Evolutionary conservation across 179 eudicot genomes (phyloP), one percentile per base, ranked within the genome.

Genomic region (Pouteria campechiana): DNA sequence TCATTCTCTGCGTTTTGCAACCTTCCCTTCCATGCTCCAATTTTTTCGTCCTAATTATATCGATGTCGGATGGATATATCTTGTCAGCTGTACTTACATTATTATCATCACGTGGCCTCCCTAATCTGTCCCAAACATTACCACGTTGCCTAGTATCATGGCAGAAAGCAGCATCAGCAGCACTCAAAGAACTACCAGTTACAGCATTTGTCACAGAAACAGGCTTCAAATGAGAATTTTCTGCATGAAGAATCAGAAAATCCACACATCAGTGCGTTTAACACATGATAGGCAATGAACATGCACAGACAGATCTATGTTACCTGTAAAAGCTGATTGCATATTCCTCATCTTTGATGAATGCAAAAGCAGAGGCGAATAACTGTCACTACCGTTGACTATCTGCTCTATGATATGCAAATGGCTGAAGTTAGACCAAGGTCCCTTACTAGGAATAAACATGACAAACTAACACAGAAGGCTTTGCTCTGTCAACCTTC

Each of bases 101-200:
- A 3, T 32, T 34, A 32, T n/a, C n/a, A n/a, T 49, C 44, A 48
- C 5, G 16, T 37, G 69, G 61, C 54, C 55, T 59, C 40, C 79
- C 74, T 52, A 73, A 65, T 34, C 79, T 65, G 53, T 73, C 79
- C 79, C 79, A 73, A 19, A 73, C 79, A 43, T 75, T 68, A 31
- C 38, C 51, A 17, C 63, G 50, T 12, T 45, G 17, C 48, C 30
- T 54, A 31, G 57, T 49, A 14, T 19, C 46, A 24, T 30, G 25
- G 17, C 49, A 54, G 31, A 37, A 28, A 16, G 13, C 23, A 9
- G 42, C 23, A 8, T n/a, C 25, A 41, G 21, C 25, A 32, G 49
- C 44, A 12, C 24, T 41, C 12, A 41, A 21, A 41, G 48, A 35
- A 23, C 37, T 52, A 19, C 44, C 40, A 27, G 36, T 22, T 22